A percentile compares a stretch with the other conserved stretches of the same genome.
phyloP scores from a whole-genome alignment of 139 green algal species.

The Chlorella sp. region DNA sequence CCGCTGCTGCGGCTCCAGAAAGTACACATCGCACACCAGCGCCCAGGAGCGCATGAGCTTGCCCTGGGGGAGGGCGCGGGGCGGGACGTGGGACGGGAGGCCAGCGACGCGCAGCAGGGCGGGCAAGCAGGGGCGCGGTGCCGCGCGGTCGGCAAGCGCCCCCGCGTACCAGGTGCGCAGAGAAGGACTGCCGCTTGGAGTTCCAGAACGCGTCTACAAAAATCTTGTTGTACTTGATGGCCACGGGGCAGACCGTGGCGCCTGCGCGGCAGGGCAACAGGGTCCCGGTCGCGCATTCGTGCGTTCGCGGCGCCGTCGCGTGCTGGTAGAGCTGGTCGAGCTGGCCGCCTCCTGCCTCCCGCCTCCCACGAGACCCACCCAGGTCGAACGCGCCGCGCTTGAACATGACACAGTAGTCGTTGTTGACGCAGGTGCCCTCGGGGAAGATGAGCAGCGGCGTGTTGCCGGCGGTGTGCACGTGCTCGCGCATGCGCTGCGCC shows the following conservation, averaged over 20 bases:
- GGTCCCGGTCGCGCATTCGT: no score
- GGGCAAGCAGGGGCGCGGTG: neutral
- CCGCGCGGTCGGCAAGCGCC: neutral
- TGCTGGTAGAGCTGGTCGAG: no score
- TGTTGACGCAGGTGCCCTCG: slow-evolving; percentile 99
- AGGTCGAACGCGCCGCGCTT: slow-evolving; percentile 97
- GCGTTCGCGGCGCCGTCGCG: no score
- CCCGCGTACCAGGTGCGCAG: slow-evolving; percentile 72
- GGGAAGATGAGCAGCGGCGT: slow-evolving; percentile 98
- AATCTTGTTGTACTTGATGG: slow-evolving; percentile 99
- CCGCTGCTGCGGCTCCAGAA: slow-evolving; percentile 87
- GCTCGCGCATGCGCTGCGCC: slow-evolving; percentile 73
- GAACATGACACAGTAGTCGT: slow-evolving; percentile 99
- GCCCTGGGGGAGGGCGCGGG: slow-evolving; percentile 31
- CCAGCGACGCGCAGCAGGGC: neutral
- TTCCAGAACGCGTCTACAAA: slow-evolving; percentile 99
- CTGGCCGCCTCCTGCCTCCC: no score
- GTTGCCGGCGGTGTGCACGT: slow-evolving; percentile 69
- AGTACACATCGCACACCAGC: slow-evolving; percentile 95
- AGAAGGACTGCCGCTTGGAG: slow-evolving; percentile 88
- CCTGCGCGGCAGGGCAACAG: slow-evolving; percentile 1
- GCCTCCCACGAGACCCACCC: slow-evolving; percentile 46
- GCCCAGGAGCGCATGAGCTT: slow-evolving; percentile 96
- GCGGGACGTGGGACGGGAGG: neutral
- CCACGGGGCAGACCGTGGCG: slow-evolving; percentile 83